These are phyloP conservation scores for Ophiostoma australiae DNA, from an alignment of 2,329 filamentous ascomycete species.

Conservation along the genomic window DNA sequence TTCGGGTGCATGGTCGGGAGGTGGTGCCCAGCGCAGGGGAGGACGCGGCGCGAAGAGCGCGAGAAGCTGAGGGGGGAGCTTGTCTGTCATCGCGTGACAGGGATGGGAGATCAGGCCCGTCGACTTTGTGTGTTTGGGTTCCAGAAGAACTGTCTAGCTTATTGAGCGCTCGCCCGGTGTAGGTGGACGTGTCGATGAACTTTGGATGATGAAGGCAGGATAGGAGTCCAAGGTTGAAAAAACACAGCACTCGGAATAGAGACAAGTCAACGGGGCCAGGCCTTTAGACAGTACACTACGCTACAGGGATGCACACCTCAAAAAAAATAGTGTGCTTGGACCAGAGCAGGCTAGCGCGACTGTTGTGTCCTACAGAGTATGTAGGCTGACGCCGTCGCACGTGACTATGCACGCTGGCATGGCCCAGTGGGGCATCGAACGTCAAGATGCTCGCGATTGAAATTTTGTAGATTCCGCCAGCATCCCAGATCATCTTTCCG, in stretches of 20 bases:
- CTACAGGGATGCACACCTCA: background rate
- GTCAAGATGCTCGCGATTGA: slow-evolving; percentile 8
- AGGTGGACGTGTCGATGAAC: background rate
- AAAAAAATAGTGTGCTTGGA: background rate
- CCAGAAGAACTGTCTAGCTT: background rate
- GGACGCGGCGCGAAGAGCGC: slow-evolving; percentile 94
- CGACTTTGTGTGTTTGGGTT: background rate
- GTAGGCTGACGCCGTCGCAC: background rate
- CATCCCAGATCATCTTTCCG: background rate
- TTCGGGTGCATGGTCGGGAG: slow-evolving; percentile 76
- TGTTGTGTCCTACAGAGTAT: background rate
- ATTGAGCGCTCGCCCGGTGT: background rate
- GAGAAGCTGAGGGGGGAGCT: slow-evolving; percentile 85
- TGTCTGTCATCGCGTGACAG: slow-evolving; percentile 72
- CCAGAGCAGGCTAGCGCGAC: background rate
- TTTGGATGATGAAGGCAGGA: background rate
- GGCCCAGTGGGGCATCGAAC: background rate
- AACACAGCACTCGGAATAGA: background rate
- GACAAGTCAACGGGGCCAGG: background rate
- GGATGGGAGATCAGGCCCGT: background rate
- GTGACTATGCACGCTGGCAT: slow-evolving; percentile 11
- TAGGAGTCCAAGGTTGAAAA: slow-evolving; percentile 5
- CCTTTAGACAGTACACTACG: background rate
- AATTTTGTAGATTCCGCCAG: slow-evolving; percentile 16
- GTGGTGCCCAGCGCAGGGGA: slow-evolving; percentile 81